A percentile compares a stretch with the other conserved stretches of the same genome.
These are phyloP conservation scores for Mallotus nudiflorus DNA, from an alignment of 345 rosid genomes.

Conservation along the genomic window DNA sequence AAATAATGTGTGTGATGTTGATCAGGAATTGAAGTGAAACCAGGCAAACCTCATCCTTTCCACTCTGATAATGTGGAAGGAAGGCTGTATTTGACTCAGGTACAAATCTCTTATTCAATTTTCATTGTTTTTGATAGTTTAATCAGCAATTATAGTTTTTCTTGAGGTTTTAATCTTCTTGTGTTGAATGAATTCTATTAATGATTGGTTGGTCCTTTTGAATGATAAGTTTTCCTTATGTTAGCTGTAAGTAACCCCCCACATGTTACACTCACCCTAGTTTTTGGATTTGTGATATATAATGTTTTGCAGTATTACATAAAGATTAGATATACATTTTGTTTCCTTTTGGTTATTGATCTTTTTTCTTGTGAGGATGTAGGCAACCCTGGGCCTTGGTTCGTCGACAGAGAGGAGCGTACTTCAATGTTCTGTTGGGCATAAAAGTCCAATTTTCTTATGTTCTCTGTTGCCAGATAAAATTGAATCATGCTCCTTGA, in stretches of 20 bases:
- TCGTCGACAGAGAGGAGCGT: constrained; percentile 56
- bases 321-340: neutral
- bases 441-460: constrained; percentile 57
- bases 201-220: neutral
- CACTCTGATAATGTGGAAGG: constrained; percentile 59
- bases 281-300: neutral
- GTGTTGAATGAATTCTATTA: neutral
- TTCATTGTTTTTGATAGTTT: neutral
- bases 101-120: constrained; percentile 9
- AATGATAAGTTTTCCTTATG: too few relatives aligned
- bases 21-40: constrained; percentile 84
- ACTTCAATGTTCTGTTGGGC: constrained; percentile 72
- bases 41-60: constrained; percentile 69
- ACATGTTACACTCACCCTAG: too few relatives aligned
- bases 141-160: neutral
- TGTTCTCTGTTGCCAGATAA: constrained; percentile 77
- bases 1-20: constrained; percentile 4
- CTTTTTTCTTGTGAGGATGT: constrained; percentile 12
- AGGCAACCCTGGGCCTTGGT: constrained; percentile 95
- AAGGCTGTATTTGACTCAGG: constrained; percentile 85
- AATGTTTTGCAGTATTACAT: constrained; percentile 1
- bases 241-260: too few relatives aligned
- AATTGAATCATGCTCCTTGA: constrained; percentile 66
- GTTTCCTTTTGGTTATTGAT: constrained; percentile 8
- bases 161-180: neutral